Percentiles rank a stretch among this genome's conserved stretches.
These are phyloP conservation scores for Moricandia moricandioides DNA, from an alignment of 345 rosid species.

Conservation along the genomic window DNA sequence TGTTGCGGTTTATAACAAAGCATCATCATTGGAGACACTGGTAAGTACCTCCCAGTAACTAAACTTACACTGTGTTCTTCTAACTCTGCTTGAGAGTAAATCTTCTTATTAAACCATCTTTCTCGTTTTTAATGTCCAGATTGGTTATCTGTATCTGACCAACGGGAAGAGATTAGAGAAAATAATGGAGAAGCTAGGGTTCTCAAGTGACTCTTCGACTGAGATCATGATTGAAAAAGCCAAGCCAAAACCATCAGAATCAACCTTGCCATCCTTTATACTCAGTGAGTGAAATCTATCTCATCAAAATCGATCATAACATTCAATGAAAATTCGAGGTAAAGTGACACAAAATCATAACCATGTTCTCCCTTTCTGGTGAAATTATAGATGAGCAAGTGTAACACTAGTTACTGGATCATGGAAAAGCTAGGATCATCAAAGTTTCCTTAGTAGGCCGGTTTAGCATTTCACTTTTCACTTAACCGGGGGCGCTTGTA, in stretches of 20 bases:
- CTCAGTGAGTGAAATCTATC: constrained; percentile 24
- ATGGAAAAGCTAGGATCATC: constrained; percentile 13
- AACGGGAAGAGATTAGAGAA: constrained; percentile 68
- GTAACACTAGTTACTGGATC: background rate
- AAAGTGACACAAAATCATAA: background rate
- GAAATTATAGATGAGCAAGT: constrained; percentile 28
- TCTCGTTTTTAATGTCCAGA: constrained; percentile 35
- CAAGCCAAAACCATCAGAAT: constrained; percentile 38
- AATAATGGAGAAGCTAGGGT: constrained; percentile 73
- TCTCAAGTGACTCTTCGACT: constrained; percentile 52
- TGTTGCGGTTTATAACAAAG: constrained; percentile 60
- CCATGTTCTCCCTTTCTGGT: background rate
- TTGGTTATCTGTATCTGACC: constrained; percentile 80
- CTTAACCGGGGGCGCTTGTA: background rate
- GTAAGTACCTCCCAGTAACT: constrained; percentile 29
- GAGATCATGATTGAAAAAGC: constrained; percentile 43
- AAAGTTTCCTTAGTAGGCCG: constrained; percentile 4
- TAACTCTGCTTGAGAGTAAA: background rate
- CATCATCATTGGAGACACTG: constrained; percentile 69
- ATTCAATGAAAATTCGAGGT: background rate
- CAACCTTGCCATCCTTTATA: constrained; percentile 4
- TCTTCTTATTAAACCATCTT: background rate
- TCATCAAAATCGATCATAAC: background rate
- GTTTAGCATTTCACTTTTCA: constrained; percentile 4
- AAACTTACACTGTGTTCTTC: background rate